These are phyloP conservation scores for Penicillium paxilli DNA, from an alignment of 495 filamentous ascomycete species.

Conservation along the genomic window DNA sequence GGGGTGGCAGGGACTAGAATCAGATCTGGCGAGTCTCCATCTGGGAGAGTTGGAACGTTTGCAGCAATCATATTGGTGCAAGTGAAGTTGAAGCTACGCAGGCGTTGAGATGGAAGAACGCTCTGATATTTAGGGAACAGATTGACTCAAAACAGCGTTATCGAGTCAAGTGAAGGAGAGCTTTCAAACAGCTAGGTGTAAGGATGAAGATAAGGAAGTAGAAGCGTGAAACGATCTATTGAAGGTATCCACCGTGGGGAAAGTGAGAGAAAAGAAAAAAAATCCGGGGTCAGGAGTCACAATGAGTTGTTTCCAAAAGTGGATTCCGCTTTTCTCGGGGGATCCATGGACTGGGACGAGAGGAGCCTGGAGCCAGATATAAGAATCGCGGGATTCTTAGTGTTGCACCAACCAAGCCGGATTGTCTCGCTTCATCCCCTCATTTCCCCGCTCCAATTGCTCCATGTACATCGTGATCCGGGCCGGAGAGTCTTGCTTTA, in stretches of 20 bases:
- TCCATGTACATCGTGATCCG: conserved; percentile 16
- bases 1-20: conserved; percentile 67
- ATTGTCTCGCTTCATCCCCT: background rate
- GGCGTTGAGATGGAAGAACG: background rate
- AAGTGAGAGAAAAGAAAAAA: conserved; percentile 9
- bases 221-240: background rate
- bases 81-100: background rate
- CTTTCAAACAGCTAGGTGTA: background rate
- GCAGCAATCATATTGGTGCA: conserved; percentile 35
- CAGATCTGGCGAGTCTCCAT: conserved; percentile 59
- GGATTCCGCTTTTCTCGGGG: background rate
- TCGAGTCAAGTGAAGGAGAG: too few relatives aligned
- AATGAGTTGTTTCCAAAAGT: conserved; percentile 5
- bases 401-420: background rate
- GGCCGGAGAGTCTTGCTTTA: conserved; percentile 18
- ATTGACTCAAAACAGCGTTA: too few relatives aligned
- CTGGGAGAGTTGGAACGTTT: conserved; percentile 47
- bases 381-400: background rate
- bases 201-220: background rate
- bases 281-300: conserved; percentile 35
- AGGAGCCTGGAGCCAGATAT: too few relatives aligned
- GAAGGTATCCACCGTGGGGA: background rate
- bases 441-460: conserved; percentile 3
- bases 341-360: too few relatives aligned
- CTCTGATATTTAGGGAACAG: background rate